phyloP scores from a whole-genome alignment of 2,329 filamentous ascomycete genomes.

The Juglanconis oblonga region DNA sequence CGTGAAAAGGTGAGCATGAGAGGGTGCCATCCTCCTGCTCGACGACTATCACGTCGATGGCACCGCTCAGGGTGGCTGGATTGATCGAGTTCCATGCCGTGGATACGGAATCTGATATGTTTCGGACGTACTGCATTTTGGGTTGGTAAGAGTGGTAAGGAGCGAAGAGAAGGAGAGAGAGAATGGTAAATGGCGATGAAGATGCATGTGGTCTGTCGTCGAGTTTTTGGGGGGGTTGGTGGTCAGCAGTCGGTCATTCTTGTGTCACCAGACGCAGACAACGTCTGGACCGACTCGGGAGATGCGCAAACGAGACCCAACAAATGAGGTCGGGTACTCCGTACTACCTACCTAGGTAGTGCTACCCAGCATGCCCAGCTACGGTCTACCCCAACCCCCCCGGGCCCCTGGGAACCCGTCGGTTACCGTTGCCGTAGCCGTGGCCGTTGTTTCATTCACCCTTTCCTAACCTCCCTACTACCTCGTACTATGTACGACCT shows the following conservation, averaged over 20 bases:
- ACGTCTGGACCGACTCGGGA: too few relatives aligned
- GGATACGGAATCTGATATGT: constrained; percentile 90
- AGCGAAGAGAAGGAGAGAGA: not conserved
- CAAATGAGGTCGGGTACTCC: too few relatives aligned
- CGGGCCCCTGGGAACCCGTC: too few relatives aligned
- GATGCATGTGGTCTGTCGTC: not conserved
- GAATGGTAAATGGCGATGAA: not conserved
- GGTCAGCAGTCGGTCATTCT: not conserved
- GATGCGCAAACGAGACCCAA: too few relatives aligned
- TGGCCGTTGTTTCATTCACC: too few relatives aligned
- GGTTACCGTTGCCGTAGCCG: too few relatives aligned
- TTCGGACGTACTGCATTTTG: constrained; percentile 94
- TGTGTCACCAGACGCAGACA: too few relatives aligned
- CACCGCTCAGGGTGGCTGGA: constrained; percentile 91
- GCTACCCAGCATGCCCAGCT: too few relatives aligned
- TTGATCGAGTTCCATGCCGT: constrained; percentile 99
- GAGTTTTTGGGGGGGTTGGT: not conserved
- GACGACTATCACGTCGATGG: constrained; percentile 98
- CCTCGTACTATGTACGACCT: too few relatives aligned
- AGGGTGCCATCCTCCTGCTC: constrained; percentile 90
- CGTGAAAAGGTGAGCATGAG: constrained; percentile 94
- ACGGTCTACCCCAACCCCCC: too few relatives aligned
- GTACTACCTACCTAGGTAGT: too few relatives aligned
- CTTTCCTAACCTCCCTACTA: too few relatives aligned
- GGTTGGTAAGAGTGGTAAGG: not conserved